Evolutionary conservation across 306 rosid genomes (phyloP).

Genomic region (Arachis hypogaea): DNA sequence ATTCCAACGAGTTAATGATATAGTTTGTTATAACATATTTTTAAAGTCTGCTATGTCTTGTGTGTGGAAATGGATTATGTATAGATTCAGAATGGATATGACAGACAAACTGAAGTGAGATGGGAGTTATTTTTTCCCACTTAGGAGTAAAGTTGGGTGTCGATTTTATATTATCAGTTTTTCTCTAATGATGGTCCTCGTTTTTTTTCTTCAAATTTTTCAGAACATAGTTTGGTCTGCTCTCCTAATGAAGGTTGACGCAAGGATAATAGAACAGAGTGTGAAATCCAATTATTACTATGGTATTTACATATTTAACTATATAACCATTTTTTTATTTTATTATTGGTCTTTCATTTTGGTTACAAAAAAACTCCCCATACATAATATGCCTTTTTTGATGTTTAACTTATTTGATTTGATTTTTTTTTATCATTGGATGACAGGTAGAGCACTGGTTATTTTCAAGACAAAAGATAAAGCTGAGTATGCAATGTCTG

Average conservation of each 20-base stretch:
- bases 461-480: constrained; percentile 57
- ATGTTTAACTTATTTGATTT: constrained; percentile 1
- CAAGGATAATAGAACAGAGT: constrained; percentile 53
- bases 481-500: constrained; percentile 49
- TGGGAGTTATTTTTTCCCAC: constrained; percentile 7
- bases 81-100: not conserved
- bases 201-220: constrained; percentile 21
- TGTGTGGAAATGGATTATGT: constrained; percentile 14
- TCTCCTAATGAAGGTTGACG: constrained; percentile 49
- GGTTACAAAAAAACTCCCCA: not conserved
- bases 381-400: not conserved
- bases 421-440: constrained; percentile 27
- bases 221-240: constrained; percentile 63
- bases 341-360: constrained; percentile 11
- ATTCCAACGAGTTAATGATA: not conserved
- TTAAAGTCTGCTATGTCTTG: constrained; percentile 3
- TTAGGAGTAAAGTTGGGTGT: constrained; percentile 13
- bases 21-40: not conserved
- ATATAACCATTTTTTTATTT: constrained; percentile 12
- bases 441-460: constrained; percentile 67
- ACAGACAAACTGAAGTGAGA: not conserved
- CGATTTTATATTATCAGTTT: constrained; percentile 9
- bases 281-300: constrained; percentile 39
- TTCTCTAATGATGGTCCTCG: constrained; percentile 1
- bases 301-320: constrained; percentile 43